phyloP scores from a whole-genome alignment of 345 rosid species.

The Eucalyptus victrix region DNA sequence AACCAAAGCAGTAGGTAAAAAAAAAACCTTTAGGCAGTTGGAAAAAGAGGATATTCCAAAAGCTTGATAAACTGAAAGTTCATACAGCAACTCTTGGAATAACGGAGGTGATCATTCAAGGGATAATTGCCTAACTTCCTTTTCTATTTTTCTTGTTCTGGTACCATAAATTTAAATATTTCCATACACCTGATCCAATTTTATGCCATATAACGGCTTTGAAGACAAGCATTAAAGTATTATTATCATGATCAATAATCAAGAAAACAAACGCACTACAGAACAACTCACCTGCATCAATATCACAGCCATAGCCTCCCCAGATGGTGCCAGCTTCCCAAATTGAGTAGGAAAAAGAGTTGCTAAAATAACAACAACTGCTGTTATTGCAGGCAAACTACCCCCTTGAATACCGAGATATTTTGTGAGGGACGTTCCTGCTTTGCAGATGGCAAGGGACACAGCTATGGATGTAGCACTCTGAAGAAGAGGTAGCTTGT shows the following conservation, averaged over 20 bases:
- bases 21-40: not conserved
- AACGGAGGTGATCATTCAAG: not conserved
- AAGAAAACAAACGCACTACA: not conserved
- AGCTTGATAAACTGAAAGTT: not conserved
- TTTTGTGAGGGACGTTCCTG: conserved; percentile 31
- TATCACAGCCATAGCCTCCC: conserved; percentile 86
- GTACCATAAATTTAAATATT: not conserved
- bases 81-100: not conserved
- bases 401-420: conserved; percentile 59
- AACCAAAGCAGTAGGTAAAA: not conserved
- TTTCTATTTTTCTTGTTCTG: not conserved
- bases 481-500: conserved; percentile 48
- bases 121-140: not conserved
- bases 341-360: conserved; percentile 66
- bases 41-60: not conserved
- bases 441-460: conserved; percentile 81
- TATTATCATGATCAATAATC: not conserved
- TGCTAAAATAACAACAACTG: conserved; percentile 60
- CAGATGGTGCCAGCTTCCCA: conserved; percentile 63
- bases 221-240: not conserved
- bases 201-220: not conserved
- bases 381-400: conserved; percentile 67
- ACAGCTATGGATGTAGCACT: conserved; percentile 63
- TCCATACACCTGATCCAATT: not conserved
- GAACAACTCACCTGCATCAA: conserved; percentile 65